phyloP scores from a whole-genome alignment of 345 rosid species.

The Iberis pinnata region DNA sequence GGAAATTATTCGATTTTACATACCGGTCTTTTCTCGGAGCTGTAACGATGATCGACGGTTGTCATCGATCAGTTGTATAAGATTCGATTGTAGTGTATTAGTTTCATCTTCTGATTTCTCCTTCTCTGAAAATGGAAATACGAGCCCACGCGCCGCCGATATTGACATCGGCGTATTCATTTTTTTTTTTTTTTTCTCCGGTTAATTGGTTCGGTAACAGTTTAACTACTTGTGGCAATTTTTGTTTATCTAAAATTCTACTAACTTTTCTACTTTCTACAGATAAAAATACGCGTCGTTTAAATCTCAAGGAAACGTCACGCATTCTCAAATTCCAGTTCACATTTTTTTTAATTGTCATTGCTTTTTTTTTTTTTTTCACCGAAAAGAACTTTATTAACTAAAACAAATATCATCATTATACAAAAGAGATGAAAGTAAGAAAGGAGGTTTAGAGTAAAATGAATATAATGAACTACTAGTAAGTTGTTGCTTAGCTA shows the following conservation, averaged over 20 bases:
- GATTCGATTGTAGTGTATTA: constrained; percentile 49
- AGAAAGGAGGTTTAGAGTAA: too few species aligned
- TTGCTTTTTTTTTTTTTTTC: too few species aligned
- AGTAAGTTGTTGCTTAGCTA: too few species aligned
- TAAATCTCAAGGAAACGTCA: background rate
- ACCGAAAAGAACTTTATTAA: too few species aligned
- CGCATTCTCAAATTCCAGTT: background rate
- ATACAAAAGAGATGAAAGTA: too few species aligned
- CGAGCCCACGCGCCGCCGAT: constrained; percentile 36
- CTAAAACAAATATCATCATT: too few species aligned
- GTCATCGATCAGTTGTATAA: constrained; percentile 48
- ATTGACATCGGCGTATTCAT: constrained; percentile 38
- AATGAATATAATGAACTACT: too few species aligned
- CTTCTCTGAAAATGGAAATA: constrained; percentile 21
- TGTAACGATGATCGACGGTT: constrained; percentile 51
- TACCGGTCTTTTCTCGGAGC: constrained; percentile 62
- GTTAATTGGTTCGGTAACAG: background rate
- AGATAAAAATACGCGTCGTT: constrained; percentile 22
- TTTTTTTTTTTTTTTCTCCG: constrained; percentile 9
- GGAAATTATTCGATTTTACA: background rate
- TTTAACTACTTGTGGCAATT: background rate
- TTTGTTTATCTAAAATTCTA: background rate
- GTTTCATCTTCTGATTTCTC: constrained; percentile 31
- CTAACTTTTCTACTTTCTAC: background rate
- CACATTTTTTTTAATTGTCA: too few species aligned